Conservation (phyloP, 2,329 filamentous ascomycete genomes). For the Monilinia polystroma region DNA sequence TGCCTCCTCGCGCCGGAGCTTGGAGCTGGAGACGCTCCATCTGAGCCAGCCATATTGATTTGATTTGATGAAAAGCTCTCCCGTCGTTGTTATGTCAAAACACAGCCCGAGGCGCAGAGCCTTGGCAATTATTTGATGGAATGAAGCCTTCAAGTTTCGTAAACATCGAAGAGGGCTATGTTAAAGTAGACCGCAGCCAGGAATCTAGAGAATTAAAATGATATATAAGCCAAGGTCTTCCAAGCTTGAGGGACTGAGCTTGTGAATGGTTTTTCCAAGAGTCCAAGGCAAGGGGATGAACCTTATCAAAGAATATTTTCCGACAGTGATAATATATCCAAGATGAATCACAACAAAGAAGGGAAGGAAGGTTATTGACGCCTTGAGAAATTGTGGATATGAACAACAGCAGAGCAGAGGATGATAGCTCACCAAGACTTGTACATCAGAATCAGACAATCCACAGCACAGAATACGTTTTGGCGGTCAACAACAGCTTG, state of each 20-base stretch:
- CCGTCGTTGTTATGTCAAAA: conserved; percentile 28
- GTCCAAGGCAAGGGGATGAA: not conserved
- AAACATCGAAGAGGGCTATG: conserved; percentile 35
- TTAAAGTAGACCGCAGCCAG: not conserved
- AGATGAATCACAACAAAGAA: not conserved
- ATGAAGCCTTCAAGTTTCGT: conserved; percentile 25
- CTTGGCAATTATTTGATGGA: conserved; percentile 31
- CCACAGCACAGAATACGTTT: not conserved
- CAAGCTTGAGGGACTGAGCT: conserved; percentile 2
- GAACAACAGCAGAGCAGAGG: conserved; percentile 6
- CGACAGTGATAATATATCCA: not conserved
- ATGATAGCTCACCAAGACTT: conserved; percentile 14
- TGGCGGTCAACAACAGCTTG: conserved; percentile 11
- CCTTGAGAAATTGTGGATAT: conserved; percentile 4
- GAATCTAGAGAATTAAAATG: conserved; percentile 23
- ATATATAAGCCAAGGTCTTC: conserved; percentile 33
- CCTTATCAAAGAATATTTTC: not conserved
- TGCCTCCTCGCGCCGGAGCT: conserved; percentile 37
- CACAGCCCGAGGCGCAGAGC: conserved; percentile 36
- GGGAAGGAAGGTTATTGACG: not conserved
- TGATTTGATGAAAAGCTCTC: conserved; percentile 22
- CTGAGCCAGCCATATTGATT: conserved; percentile 32
- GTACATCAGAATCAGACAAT: not conserved
- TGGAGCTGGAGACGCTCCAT: conserved; percentile 31
- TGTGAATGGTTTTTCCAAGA: not conserved